Percentiles rank a stretch among this genome's conserved stretches.
phyloP scores from a whole-genome alignment of 1,139 yeast genomes.

The Candida mesenterica region DNA sequence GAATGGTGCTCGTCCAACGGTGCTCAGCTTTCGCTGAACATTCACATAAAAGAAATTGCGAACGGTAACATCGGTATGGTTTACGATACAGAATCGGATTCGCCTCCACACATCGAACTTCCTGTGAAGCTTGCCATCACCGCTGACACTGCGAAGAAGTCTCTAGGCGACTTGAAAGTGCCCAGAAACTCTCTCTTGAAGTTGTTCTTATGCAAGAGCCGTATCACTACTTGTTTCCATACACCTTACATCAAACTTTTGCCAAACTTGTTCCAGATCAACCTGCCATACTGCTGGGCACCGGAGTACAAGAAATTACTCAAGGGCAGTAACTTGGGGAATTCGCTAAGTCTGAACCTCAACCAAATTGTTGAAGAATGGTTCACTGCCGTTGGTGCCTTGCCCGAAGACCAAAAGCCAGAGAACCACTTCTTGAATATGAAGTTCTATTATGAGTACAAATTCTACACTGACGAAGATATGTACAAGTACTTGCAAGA shows the following conservation, averaged over 20 bases:
- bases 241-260: slow-evolving; percentile 57
- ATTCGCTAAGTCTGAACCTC: slow-evolving; percentile 37
- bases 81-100: slow-evolving; percentile 5
- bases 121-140: slow-evolving; percentile 43
- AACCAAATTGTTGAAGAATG: slow-evolving; percentile 47
- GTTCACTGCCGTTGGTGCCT: slow-evolving; percentile 40
- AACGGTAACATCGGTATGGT: slow-evolving; percentile 42
- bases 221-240: slow-evolving; percentile 21
- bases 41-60: slow-evolving; percentile 23
- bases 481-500: slow-evolving; percentile 25
- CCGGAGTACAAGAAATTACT: slow-evolving; percentile 48
- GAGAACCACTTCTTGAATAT: slow-evolving; percentile 37
- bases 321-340: slow-evolving; percentile 62
- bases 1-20: slow-evolving; percentile 55
- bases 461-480: slow-evolving; percentile 43
- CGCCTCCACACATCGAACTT: slow-evolving; percentile 26
- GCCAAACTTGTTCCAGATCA: slow-evolving; percentile 49
- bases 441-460: slow-evolving; percentile 49
- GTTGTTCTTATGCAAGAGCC: slow-evolving; percentile 43
- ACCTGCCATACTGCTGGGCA: slow-evolving; percentile 66
- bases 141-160: slow-evolving; percentile 39
- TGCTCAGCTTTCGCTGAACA: slow-evolving; percentile 30
- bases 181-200: slow-evolving; percentile 42
- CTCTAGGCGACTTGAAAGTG: slow-evolving; percentile 24
- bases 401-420: slow-evolving; percentile 44